A percentile compares a stretch with the other conserved stretches of the same genome.
Conservation (phyloP, 495 filamentous ascomycete genomes). For the Talaromyces adpressus region DNA sequence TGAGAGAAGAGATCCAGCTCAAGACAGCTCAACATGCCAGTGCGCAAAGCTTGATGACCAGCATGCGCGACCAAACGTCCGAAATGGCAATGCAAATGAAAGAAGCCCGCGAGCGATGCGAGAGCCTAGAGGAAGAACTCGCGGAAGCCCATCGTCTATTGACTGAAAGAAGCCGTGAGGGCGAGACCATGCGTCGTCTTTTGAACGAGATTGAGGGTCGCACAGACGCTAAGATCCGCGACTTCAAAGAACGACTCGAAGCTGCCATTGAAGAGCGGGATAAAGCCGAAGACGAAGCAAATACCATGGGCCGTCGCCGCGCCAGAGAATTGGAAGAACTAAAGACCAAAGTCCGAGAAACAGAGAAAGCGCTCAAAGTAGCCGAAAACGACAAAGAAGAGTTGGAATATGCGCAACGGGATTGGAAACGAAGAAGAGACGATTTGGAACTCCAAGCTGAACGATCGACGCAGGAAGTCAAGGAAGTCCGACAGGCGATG, state of each 20-base stretch:
- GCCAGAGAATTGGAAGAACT: slow-evolving; percentile 84
- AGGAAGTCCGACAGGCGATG: slow-evolving; percentile 72
- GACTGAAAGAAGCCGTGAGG: slow-evolving; percentile 88
- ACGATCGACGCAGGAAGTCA: slow-evolving; percentile 59
- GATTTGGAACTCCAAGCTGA: slow-evolving; percentile 67
- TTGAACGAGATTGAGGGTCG: slow-evolving; percentile 80
- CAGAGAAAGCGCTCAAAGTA: slow-evolving; percentile 66
- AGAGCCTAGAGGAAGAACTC: slow-evolving; percentile 90
- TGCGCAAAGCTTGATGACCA: slow-evolving; percentile 77
- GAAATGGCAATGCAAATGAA: slow-evolving; percentile 92
- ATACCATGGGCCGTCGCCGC: slow-evolving; percentile 63
- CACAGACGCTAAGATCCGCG: slow-evolving; percentile 69
- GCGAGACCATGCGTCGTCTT: slow-evolving; percentile 87
- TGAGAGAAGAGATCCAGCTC: slow-evolving; percentile 75
- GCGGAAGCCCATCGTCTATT: slow-evolving; percentile 81
- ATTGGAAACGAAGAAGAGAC: slow-evolving; percentile 64
- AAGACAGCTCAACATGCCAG: slow-evolving; percentile 80
- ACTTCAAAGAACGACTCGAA: slow-evolving; percentile 88
- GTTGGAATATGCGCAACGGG: slow-evolving; percentile 59
- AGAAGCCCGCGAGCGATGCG: slow-evolving; percentile 73
- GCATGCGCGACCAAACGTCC: slow-evolving; percentile 84
- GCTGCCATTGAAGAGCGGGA: slow-evolving; percentile 85
- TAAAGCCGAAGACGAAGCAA: slow-evolving; percentile 84
- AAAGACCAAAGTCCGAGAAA: slow-evolving; percentile 66
- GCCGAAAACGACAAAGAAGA: slow-evolving; percentile 63